Evolutionary conservation across 2,329 filamentous ascomycete genomes (phyloP).

Genomic region (Malbranchea zuffiana): DNA sequence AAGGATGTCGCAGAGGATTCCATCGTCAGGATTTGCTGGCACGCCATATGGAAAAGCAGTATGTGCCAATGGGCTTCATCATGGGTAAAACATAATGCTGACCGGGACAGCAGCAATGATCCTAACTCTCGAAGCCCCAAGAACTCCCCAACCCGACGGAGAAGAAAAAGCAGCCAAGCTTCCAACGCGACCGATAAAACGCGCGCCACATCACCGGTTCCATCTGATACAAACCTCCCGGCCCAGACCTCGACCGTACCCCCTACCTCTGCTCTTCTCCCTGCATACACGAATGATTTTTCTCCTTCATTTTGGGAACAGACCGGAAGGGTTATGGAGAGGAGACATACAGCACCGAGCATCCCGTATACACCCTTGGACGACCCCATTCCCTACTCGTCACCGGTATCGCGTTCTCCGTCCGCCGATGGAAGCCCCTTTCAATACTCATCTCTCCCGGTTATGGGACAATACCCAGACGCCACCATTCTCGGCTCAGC

Average conservation of each 20-base stretch:
- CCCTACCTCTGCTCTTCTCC: neutral
- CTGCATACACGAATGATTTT: slow-evolving; percentile 10
- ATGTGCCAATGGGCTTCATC: slow-evolving; percentile 15
- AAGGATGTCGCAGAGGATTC: slow-evolving; percentile 39
- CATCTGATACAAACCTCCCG: neutral
- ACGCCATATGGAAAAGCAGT: slow-evolving; percentile 43
- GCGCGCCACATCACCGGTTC: neutral
- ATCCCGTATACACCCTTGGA: slow-evolving; percentile 30
- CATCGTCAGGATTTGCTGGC: slow-evolving; percentile 38
- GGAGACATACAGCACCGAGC: slow-evolving; percentile 21
- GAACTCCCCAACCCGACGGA: slow-evolving; percentile 8
- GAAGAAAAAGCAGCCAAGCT: slow-evolving; percentile 9
- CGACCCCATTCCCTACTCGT: slow-evolving; percentile 35
- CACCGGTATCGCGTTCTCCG: slow-evolving; percentile 36
- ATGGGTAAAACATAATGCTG: neutral
- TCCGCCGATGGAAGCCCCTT: slow-evolving; percentile 27
- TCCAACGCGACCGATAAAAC: slow-evolving; percentile 7
- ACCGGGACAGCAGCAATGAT: slow-evolving; percentile 3
- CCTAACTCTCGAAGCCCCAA: slow-evolving; percentile 5
- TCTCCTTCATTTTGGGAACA: slow-evolving; percentile 27
- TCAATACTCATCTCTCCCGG: slow-evolving; percentile 21
- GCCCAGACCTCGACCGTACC: neutral
- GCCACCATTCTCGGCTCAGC: slow-evolving; percentile 23
- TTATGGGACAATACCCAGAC: slow-evolving; percentile 28
- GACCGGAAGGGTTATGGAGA: slow-evolving; percentile 26